Base-by-base conservation (phyloP, 139 green algal genomes). In the Desmodesmus armatus region DNA sequence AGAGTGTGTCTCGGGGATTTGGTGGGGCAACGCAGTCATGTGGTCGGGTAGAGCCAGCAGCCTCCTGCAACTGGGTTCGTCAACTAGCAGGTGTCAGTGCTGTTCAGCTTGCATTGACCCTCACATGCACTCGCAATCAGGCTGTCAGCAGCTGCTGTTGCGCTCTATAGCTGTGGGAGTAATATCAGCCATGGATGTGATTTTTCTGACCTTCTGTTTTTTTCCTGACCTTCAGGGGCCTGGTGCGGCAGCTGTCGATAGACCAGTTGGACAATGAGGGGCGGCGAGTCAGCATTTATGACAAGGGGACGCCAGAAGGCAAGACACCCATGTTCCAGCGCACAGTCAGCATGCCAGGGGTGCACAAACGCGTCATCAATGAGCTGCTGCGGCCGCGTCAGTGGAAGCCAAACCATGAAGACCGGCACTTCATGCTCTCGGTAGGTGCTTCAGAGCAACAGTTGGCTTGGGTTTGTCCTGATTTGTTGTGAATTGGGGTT, bases 251-350 rank as follows among this genome's bases (percentile, higher is more conserved):
- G 93, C 92, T 99, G 55, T 97, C 91, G 2, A 99, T 99, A 29
- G 97, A 99, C 85, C 96, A 98, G 93, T 98, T 99, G 87, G 96
- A 99, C 89, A 98, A 99, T 70, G 97, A 99, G 89, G 93, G 93
- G 3, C 89, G 96, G 63, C 89, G 97, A 25, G 96, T 99, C 47
- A 94, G 88, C 44, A 90, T 92, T 35, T 94, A 92, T 37, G 44
- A 87, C 66, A 82, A 89, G 71, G 58, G 58, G 29, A 62, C 65
- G 60, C 71, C 82, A 27, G 82, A 70, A 23, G 72, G 71, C 55
- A 89, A 87, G 67, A 87, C 79, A 40, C 86, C 87, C 29, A 71
- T 91, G 39, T 91, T 90, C 82, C 87, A 74, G 41, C 86, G 88
- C 43, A 94, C 85, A 65, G 89, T 92, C 78, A 90, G 79, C 5